These are phyloP conservation scores for Lentinula guzmanii DNA, from an alignment of 768 basidiomycete species.

Conservation along the genomic window DNA sequence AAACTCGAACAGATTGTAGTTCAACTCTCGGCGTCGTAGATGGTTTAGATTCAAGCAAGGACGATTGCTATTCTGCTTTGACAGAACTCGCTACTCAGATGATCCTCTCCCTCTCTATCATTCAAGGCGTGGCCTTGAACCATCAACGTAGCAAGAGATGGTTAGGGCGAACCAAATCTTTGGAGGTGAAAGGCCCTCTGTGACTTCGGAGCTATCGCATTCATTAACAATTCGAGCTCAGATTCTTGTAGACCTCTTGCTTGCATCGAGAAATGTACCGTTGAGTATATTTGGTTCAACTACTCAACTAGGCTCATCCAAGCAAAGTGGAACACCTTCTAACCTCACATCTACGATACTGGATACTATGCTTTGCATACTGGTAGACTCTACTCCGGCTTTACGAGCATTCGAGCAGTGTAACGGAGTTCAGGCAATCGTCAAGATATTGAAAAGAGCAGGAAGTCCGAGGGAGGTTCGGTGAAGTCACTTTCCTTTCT, in stretches of 20 bases:
- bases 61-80: constrained; percentile 28
- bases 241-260: constrained; percentile 69
- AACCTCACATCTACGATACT: constrained; percentile 53
- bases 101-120: constrained; percentile 52
- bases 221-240: constrained; percentile 18
- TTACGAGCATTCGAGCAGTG: constrained; percentile 74
- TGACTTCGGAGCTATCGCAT: background rate
- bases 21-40: background rate
- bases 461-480: constrained; percentile 83
- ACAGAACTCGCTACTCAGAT: constrained; percentile 45
- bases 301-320: constrained; percentile 11
- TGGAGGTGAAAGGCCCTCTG: constrained; percentile 48
- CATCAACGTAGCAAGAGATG: constrained; percentile 64
- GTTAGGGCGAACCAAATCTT: constrained; percentile 58
- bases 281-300: constrained; percentile 22
- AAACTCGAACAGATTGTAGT: background rate
- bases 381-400: constrained; percentile 80
- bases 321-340: constrained; percentile 6
- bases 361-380: constrained; percentile 79
- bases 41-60: constrained; percentile 31
- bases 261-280: constrained; percentile 61
- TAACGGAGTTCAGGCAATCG: constrained; percentile 74
- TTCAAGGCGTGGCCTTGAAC: constrained; percentile 72
- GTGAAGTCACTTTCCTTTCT: constrained; percentile 34
- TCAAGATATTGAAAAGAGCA: constrained; percentile 83